Evolutionary conservation across 2,329 filamentous ascomycete species (phyloP).

Genomic region (Aspergillus oerlinghausenensis): DNA sequence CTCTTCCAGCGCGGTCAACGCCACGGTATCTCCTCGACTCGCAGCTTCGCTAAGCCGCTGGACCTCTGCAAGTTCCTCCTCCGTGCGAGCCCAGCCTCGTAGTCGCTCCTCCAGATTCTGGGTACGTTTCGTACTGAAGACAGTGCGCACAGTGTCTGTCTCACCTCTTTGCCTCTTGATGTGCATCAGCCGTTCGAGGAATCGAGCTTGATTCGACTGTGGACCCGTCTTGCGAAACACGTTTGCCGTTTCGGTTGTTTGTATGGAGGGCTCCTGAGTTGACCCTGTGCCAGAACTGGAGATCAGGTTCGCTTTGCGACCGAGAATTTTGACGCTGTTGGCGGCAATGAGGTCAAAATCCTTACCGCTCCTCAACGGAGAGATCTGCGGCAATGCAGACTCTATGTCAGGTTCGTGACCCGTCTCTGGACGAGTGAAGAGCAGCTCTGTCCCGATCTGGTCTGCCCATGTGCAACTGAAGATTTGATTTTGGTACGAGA

Average conservation of each 20-base stretch:
- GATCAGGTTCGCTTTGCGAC: slow-evolving; percentile 58
- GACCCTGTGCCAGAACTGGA: slow-evolving; percentile 34
- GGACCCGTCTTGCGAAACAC: slow-evolving; percentile 23
- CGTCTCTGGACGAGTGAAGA: slow-evolving; percentile 54
- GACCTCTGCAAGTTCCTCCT: slow-evolving; percentile 34
- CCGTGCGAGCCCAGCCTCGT: slow-evolving; percentile 35
- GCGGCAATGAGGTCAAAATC: slow-evolving; percentile 69
- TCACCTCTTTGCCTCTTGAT: slow-evolving; percentile 63
- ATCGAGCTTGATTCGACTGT: slow-evolving; percentile 46
- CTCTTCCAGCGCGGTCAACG: slow-evolving; percentile 32
- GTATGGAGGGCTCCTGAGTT: slow-evolving; percentile 1
- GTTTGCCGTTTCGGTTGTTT: slow-evolving; percentile 1
- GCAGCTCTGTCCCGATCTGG: slow-evolving; percentile 77
- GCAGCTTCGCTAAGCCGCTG: slow-evolving; percentile 34
- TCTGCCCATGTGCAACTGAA: slow-evolving; percentile 79
- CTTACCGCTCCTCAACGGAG: slow-evolving; percentile 37
- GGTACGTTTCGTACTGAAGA: slow-evolving; percentile 45
- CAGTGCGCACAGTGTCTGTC: slow-evolving; percentile 59
- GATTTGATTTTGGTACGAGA: slow-evolving; percentile 73
- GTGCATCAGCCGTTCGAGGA: slow-evolving; percentile 62
- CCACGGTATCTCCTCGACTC: slow-evolving; percentile 32
- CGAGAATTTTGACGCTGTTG: slow-evolving; percentile 65
- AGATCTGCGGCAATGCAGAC: slow-evolving; percentile 44
- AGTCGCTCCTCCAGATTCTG: slow-evolving; percentile 29
- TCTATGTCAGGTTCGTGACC: slow-evolving; percentile 20